phyloP scores from a whole-genome alignment of 805 yeast species.

The Yamadazyma sp. region DNA sequence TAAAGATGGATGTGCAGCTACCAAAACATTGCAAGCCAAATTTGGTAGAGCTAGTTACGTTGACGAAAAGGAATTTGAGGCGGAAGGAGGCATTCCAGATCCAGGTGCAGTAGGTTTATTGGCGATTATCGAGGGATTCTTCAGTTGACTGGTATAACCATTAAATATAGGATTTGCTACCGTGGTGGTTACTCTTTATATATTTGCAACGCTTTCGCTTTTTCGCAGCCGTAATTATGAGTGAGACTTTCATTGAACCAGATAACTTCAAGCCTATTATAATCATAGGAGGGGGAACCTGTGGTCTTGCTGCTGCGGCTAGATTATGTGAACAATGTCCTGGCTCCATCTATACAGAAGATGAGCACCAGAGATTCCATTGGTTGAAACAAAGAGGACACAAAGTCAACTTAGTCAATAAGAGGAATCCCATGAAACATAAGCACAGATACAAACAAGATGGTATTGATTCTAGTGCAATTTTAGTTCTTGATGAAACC shows the following conservation, averaged over 20 bases:
- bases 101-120: slow-evolving; percentile 93
- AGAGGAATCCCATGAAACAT: slow-evolving; percentile 12
- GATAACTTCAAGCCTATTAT: slow-evolving; percentile 34
- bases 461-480: slow-evolving; percentile 24
- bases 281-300: slow-evolving; percentile 49
- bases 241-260: slow-evolving; percentile 8
- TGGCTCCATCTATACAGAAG: slow-evolving; percentile 42
- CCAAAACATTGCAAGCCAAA: slow-evolving; percentile 74
- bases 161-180: slow-evolving; percentile 2
- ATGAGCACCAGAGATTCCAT: slow-evolving; percentile 34
- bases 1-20: slow-evolving; percentile 69
- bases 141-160: background rate
- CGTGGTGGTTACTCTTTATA: slow-evolving; percentile 4
- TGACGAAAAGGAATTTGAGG: slow-evolving; percentile 54
- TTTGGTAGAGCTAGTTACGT: slow-evolving; percentile 96
- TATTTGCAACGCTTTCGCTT: background rate
- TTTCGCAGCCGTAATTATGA: slow-evolving; percentile 3
- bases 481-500: slow-evolving; percentile 38
- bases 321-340: slow-evolving; percentile 44
- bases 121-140: slow-evolving; percentile 51
- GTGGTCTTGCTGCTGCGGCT: slow-evolving; percentile 43
- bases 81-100: slow-evolving; percentile 78
- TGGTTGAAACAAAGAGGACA: slow-evolving; percentile 39
- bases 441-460: background rate
- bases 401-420: slow-evolving; percentile 25